A percentile compares a stretch with the other conserved stretches of the same genome.
These are phyloP conservation scores for Aspergillus sclerotioniger DNA, from an alignment of 495 filamentous ascomycete genomes.

Conservation along the genomic window DNA sequence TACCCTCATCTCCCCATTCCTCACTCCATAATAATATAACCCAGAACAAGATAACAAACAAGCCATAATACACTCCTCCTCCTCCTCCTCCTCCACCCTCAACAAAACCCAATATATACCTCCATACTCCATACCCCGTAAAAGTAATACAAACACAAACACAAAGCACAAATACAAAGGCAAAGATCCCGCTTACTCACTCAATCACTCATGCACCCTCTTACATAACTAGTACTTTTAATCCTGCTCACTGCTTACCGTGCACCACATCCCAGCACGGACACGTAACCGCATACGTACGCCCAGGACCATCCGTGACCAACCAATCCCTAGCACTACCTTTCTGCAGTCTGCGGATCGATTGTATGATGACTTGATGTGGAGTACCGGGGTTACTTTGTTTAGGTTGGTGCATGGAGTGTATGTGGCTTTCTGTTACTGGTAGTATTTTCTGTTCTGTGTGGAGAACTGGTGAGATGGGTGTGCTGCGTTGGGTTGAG, in stretches of 20 bases:
- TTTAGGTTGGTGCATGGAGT: background rate
- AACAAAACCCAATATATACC: too few species aligned
- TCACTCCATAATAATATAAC: background rate
- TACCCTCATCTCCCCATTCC: background rate
- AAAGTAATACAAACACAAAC: too few species aligned
- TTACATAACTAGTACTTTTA: too few species aligned
- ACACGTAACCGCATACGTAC: conserved; percentile 1
- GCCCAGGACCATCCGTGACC: background rate
- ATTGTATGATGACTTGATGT: background rate
- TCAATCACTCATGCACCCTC: background rate
- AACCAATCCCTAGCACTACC: background rate
- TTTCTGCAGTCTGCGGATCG: background rate
- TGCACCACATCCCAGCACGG: background rate
- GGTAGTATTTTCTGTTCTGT: too few species aligned
- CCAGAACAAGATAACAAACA: background rate
- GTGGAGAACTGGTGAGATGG: too few species aligned
- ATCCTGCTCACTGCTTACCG: too few species aligned
- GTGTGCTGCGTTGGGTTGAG: too few species aligned
- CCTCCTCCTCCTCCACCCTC: too few species aligned
- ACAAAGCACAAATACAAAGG: too few species aligned
- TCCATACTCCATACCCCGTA: too few species aligned
- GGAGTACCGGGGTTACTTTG: background rate
- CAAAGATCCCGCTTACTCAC: too few species aligned
- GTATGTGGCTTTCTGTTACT: background rate
- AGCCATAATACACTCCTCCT: too few species aligned